These are phyloP conservation scores for Endogone sp. DNA, from an alignment of 192 early-diverging fungal species.

Conservation along the genomic window DNA sequence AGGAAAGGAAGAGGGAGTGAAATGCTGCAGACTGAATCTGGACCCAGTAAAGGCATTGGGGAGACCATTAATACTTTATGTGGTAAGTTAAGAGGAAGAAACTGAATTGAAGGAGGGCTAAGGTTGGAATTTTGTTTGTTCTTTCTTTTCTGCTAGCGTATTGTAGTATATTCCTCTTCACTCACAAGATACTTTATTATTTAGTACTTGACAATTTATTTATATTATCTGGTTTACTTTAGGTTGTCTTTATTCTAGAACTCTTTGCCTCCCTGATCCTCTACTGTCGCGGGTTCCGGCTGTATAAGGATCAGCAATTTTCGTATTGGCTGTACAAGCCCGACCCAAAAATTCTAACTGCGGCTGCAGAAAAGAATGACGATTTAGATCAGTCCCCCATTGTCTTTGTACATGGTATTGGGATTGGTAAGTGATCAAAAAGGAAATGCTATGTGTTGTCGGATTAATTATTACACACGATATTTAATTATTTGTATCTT, in stretches of 20 bases:
- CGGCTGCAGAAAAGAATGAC: slow-evolving; percentile 4
- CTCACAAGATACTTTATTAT: no score
- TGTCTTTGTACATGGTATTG: slow-evolving; percentile 22
- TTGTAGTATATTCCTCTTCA: no score
- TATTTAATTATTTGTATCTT: not conserved
- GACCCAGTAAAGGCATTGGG: slow-evolving; percentile 26
- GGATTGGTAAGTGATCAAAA: slow-evolving; percentile 1
- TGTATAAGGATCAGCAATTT: not conserved
- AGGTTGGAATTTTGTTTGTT: not conserved
- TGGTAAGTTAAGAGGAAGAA: slow-evolving; percentile 8
- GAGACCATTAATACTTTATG: slow-evolving; percentile 25
- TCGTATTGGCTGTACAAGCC: slow-evolving; percentile 29
- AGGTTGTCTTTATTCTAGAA: not conserved
- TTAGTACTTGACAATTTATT: no score
- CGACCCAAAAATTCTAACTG: not conserved
- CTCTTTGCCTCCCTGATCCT: not conserved
- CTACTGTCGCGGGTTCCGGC: slow-evolving; percentile 1
- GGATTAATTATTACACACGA: not conserved
- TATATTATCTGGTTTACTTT: not conserved
- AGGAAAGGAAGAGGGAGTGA: slow-evolving; percentile 19
- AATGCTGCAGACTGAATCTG: slow-evolving; percentile 21
- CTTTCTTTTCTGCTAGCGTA: not conserved
- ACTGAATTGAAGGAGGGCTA: not conserved
- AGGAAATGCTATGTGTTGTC: not conserved
- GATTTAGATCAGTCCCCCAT: slow-evolving; percentile 8